These are phyloP conservation scores for Lonicera japonica DNA, from an alignment of 129 eudicot genomes.

Conservation along the genomic window DNA sequence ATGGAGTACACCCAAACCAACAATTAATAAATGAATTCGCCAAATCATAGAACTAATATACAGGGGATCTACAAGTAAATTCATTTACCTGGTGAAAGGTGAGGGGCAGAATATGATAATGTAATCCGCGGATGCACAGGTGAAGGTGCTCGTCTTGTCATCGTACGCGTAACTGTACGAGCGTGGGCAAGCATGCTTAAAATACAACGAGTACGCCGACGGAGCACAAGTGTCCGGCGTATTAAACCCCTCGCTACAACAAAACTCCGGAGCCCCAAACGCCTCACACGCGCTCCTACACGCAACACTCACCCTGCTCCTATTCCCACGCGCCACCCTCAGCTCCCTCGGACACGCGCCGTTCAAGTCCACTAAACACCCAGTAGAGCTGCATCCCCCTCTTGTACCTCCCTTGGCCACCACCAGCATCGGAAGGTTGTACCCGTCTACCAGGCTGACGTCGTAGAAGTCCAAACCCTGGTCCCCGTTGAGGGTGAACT, in stretches of 20 bases:
- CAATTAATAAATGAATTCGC: no score
- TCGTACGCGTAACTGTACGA: constrained; percentile 89
- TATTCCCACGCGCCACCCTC: constrained; percentile 42
- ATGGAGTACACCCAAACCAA: no score
- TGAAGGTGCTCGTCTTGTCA: constrained; percentile 80
- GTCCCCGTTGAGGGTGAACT: constrained; percentile 82
- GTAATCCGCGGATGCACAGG: constrained; percentile 71
- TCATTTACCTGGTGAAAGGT: constrained; percentile 85
- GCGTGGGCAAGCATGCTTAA: constrained; percentile 74
- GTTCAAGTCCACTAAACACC: constrained; percentile 75
- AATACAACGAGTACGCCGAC: constrained; percentile 54
- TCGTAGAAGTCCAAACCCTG: constrained; percentile 75
- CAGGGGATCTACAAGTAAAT: neutral
- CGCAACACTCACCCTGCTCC: constrained; percentile 53
- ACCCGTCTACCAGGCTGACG: constrained; percentile 91
- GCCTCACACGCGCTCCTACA: constrained; percentile 97
- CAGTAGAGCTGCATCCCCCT: constrained; percentile 62
- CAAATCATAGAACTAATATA: no score
- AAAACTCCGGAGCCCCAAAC: constrained; percentile 67
- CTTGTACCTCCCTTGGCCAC: constrained; percentile 51
- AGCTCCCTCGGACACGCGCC: constrained; percentile 63
- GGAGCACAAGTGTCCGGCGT: constrained; percentile 85
- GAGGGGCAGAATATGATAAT: constrained; percentile 77
- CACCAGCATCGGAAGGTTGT: constrained; percentile 75
- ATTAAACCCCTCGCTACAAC: constrained; percentile 65